Evolutionary conservation across 179 eudicot genomes (phyloP), one percentile per base, ranked within the genome.

Genomic region (Spergularia azorica): DNA sequence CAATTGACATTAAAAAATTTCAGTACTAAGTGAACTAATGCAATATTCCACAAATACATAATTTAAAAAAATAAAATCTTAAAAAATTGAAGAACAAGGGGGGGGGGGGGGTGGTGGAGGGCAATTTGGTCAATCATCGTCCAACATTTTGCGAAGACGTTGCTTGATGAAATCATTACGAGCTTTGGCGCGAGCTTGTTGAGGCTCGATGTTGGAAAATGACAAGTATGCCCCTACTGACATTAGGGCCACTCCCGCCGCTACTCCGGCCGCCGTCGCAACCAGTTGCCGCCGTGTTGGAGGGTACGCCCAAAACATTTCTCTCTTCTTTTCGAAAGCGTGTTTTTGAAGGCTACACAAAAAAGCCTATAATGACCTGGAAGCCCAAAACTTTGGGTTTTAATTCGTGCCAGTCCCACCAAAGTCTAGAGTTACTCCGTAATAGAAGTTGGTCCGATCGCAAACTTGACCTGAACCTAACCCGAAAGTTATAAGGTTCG

Each of bases 121-220:
- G 8, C 6, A 4, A 6, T 43, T 43, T 6, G 48, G 48, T 43
- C 48, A 43, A 6, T 43, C 48, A 3, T 90, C 92, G 79, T 87
- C 86, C 10, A 90, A 78, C 68, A 78, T 77, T 73, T 87, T 79
- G 51, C 89, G 82, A 32, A 90, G 90, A 67, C 86, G 90, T 26
- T 87, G 84, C 72, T 75, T 90, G 84, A 90, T 48, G 83, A n/a
- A 81, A 1, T 87, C 90, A 18, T 54, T 58, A 50, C 95, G 95
- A 63, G 92, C 89, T 78, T 89, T 76, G 46, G 83, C 74, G 0
- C 88, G 90, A 57, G 92, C 88, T 77, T 87, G 92, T 18, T 88
- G 92, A 1, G 90, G 92, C 9, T 46, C 86, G 61, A 88, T 79
- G 84, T 88, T 88, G 54, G 74, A 72, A 73, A 79, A 81, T 14